These are phyloP conservation scores for Candida nitratophila DNA, from an alignment of 805 yeast species.

Conservation along the genomic window DNA sequence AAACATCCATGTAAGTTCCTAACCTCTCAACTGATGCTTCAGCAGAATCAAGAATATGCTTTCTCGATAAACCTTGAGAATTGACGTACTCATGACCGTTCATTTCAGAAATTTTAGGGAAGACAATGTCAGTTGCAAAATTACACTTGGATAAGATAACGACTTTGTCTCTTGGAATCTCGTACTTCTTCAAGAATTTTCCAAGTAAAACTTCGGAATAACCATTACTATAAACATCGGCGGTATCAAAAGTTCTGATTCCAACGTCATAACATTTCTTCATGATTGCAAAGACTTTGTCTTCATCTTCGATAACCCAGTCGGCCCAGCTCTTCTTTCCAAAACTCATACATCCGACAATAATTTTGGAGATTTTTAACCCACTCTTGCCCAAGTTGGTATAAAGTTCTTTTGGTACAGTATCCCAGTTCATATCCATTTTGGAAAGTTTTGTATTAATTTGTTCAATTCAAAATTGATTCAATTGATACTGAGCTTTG, in stretches of 20 bases:
- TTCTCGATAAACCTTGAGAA: slow-evolving; percentile 35
- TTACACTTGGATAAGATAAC: slow-evolving; percentile 47
- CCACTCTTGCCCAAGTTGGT: slow-evolving; percentile 37
- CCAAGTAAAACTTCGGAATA: slow-evolving; percentile 41
- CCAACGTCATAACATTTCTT: slow-evolving; percentile 42
- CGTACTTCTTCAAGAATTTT: slow-evolving; percentile 44
- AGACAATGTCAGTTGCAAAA: neutral
- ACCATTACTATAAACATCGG: slow-evolving; percentile 42
- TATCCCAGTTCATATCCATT: slow-evolving; percentile 1
- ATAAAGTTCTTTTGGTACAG: slow-evolving; percentile 9
- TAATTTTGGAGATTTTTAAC: slow-evolving; percentile 38
- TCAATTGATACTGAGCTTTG: neutral
- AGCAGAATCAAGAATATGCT: slow-evolving; percentile 40
- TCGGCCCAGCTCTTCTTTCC: slow-evolving; percentile 37
- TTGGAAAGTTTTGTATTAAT: neutral
- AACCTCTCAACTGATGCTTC: slow-evolving; percentile 32
- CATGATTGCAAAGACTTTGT: slow-evolving; percentile 32
- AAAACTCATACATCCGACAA: slow-evolving; percentile 50
- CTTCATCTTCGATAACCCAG: slow-evolving; percentile 45
- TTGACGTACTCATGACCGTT: slow-evolving; percentile 23
- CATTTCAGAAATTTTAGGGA: slow-evolving; percentile 16
- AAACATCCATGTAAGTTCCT: slow-evolving; percentile 45
- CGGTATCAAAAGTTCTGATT: slow-evolving; percentile 44
- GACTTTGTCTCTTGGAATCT: slow-evolving; percentile 45
- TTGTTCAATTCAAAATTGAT: too few species aligned